Base-by-base conservation (phyloP, 495 filamentous ascomycete genomes). In the Aspergillus mulundensis region DNA sequence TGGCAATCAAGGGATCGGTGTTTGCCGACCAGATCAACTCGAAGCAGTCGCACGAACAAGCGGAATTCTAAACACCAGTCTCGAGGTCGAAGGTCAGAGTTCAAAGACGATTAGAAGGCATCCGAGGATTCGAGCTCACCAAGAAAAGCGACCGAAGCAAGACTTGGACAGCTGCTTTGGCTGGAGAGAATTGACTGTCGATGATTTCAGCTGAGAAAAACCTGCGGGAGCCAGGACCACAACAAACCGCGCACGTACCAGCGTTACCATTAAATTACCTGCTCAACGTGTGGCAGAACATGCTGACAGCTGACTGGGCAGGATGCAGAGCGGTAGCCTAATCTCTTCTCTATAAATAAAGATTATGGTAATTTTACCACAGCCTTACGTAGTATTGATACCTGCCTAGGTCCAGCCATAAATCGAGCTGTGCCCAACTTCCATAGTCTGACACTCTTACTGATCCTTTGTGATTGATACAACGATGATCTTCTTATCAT, bases 1-100 rank as follows among this genome's bases (percentile, higher is more conserved):
- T 36, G 53, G 36, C 39, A 60, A 60, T 60, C 58, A 60, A 60
- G 58, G 58, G 58, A 60, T 60, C 58, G 41, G 39, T 46, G 42
- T 49, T 40, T 49, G 42, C 43, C 43, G 43, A 46, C 43, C 43
- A 44, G 24, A 48, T 25, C 11, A 44, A 59, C 38, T 46, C 11
- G 21, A 38, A 24, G 47, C 36, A 47, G 30, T 44, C 20, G 44
- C 34, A 58, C 32, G 53, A 15, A 48, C 30, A 12, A n/a, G 32
- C 16, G 28, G 41, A 47, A 38, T 11, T 38, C 19, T 44, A 53
- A 28, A 36, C 49, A 50, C 25, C 25, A 28, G 25, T n/a, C 25
- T 28, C 25, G n/a, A n/a, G n/a, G n/a, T n/a, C n/a, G n/a, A n/a
- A 8, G 43, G 43, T 28, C 20, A 28, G 30, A 30, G 30, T 15